Percentiles rank a stretch among this genome's conserved stretches.
Evolutionary conservation across 352 stramenopile species (phyloP).

Genomic region (Globisporangium rhizosaccharum): DNA sequence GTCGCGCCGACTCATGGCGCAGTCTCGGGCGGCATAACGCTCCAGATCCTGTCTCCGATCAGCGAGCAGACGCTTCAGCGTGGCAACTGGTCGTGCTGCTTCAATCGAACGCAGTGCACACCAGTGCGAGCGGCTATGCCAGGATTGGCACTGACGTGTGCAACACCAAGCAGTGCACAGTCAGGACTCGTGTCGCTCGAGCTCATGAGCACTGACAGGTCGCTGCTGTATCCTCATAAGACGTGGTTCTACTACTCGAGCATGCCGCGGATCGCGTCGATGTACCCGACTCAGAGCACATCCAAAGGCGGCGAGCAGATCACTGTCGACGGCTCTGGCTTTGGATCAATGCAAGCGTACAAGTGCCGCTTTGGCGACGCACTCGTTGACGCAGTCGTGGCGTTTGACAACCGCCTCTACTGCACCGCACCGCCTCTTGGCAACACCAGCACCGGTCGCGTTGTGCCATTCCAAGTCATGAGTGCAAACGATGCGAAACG

Average conservation of each 20-base stretch:
- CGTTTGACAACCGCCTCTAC: constrained; percentile 26
- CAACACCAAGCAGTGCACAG: constrained; percentile 12
- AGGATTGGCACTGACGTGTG: constrained; percentile 9
- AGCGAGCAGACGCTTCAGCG: background rate
- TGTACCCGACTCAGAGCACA: constrained; percentile 17
- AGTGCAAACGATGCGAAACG: background rate
- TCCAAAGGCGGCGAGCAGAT: constrained; percentile 20
- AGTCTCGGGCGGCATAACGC: constrained; percentile 8
- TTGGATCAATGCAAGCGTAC: constrained; percentile 14
- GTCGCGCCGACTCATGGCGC: constrained; percentile 20
- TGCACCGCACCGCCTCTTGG: constrained; percentile 20
- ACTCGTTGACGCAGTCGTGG: constrained; percentile 6
- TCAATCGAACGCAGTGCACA: constrained; percentile 21
- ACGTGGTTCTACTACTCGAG: constrained; percentile 33
- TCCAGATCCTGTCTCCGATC: constrained; percentile 2
- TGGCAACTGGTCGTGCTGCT: constrained; percentile 33
- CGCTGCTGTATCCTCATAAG: constrained; percentile 5
- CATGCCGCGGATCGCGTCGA: constrained; percentile 17
- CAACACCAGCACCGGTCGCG: background rate
- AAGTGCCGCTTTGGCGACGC: constrained; percentile 27
- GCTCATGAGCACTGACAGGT: constrained; percentile 7
- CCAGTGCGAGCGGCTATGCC: constrained; percentile 3
- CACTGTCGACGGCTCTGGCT: constrained; percentile 21
- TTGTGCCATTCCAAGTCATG: constrained; percentile 2
- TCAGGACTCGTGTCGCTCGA: constrained; percentile 18